Base-by-base conservation (phyloP, 2,329 filamentous ascomycete species). In the Botrytis fabae region DNA sequence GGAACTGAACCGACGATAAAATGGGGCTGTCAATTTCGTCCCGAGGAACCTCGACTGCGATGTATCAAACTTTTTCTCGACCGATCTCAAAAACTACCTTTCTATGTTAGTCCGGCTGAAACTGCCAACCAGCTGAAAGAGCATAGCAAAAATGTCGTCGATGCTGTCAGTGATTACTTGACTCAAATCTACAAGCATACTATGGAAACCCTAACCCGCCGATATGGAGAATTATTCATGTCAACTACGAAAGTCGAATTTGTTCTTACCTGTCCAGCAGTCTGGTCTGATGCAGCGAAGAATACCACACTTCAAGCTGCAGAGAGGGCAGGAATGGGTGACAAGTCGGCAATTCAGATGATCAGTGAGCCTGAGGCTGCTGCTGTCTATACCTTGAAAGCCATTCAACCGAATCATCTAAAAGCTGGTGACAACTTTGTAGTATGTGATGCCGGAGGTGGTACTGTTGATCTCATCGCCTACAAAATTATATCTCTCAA, bases 61-160 rank as follows among this genome's bases (percentile, higher is more conserved):
- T 95, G 93, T 80, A 93, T 95, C 84, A 95, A 95, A 84, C 87
- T 95, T 38, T 94, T 95, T 79, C 89, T 95, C 51, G 93, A 95
- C 81, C 89, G 92, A 35, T 90, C 91, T 61, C 93, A 95, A 82
- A 93, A 93, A 81, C 86, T 95, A 38, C 93, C 93, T 12, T 92
- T 93, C 76, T 95, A 94, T 77, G 91, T 95, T 74, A 93, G 90
- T 78, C 91, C 91, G 12, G 86, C 93, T 38, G 92, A 95, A 80
- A 94, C 92, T 65, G 91, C 91, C 0, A 90, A 91, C 0, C 91
- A 93, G 81, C 86, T 95, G n/a, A 89, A 90, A 80, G 89, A 88
- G 75, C 91, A 88, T 82, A 89, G 90, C 81, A 93, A 93, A 81
- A 94, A 91, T 12, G 92, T 95, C 40, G 89, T 92, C 75, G 92